Base-by-base conservation (phyloP, 2,329 filamentous ascomycete genomes). In the Colletotrichum sublineola region DNA sequence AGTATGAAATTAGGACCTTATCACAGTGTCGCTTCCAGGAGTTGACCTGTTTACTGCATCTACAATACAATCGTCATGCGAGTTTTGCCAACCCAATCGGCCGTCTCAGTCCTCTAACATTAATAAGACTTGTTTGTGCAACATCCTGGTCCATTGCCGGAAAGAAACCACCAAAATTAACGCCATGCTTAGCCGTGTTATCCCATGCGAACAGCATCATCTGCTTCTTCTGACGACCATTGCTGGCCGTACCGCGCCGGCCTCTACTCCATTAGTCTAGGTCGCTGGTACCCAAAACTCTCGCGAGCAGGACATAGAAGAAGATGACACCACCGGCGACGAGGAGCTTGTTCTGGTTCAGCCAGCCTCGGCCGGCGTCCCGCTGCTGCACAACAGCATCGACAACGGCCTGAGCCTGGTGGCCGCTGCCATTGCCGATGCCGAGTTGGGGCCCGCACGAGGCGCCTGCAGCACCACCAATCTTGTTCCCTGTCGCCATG, bases 311-410 rank as follows among this genome's bases (percentile, higher is more conserved):
- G 14, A 97, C 95, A 82, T 98, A 98, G 20, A 92, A 82, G 78
- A 98, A 93, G 38, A 98, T 86, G 24, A 90, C 82, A 0, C 87
- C 90, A 11, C 93, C 89, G 1, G 90, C 87, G 58, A 97, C 84
- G 77, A 93, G 87, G 74, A 95, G 86, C 83, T 94, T 96, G 83
- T 98, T 94, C 74, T 91, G 89, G 75, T 90, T 88, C 74, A 97
- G 81, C 94, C 94, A 98, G 70, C 94, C 90, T 76, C 94, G 91
- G 0, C 94, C 94, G 2, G 92, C 94, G 75, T 96, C 92, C 75
- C 93, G 91, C 88, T 84, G 92, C 88, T 88, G 94, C 82, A 82
- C 93, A 81, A 84, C 93, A 1, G 86, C 94, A 75, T 96, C 93
- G n/a, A 96, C 92, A 0, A 97, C 80, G 80, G 93, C 83, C 88